Evolutionary conservation across 2,329 filamentous ascomycete species (phyloP), one percentile per base, ranked within the genome.

Genomic region (Rachicladosporium sp.): DNA sequence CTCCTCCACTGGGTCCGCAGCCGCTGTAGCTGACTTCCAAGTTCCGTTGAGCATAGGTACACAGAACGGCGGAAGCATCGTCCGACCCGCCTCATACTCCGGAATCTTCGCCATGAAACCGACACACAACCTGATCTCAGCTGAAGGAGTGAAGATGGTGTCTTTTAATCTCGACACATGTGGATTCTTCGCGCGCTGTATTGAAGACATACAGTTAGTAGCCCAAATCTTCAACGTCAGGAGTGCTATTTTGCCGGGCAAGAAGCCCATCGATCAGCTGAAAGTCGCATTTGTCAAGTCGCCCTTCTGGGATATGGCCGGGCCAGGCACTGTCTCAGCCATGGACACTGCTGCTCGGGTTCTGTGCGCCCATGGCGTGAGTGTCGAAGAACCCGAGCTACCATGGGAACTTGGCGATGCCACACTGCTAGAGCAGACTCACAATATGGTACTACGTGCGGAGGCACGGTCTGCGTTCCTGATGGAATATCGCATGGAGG

Each of bases 91-190:
- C 0, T 75, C 75, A 0, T 83, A 73, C 58, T 80, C 74, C 44
- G 78, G 78, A 4, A 64, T 77, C 4, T 82, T 76, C 41, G 76
- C 67, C 0, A 62, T 80, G 40, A 82, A 82, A 52, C 77, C 78
- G 3, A 82, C 77, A 0, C 81, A 75, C 74, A 72, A 71, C 38
- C 59, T 73, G 0, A 69, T 82, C 29, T 75, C 70, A 0, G 64
- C 74, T 0, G 78, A 82, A 50, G 78, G 78, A 0, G 64, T 71
- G 33, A 75, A 73, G 52, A 60, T 75, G 2, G 78, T 72, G 47
- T 71, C 74, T 1, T 56, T 74, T 1, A 73, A 66, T 1, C 63
- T 76, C 6, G 79, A 83, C 47, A 82, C 78, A 0, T 50, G 79
- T 1, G 78, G 79, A 1, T 60, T 80, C 10, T 80, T 72, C 42